Evolutionary conservation across 2,329 filamentous ascomycete genomes (phyloP).

Genomic region (Fusarium penzigii): DNA sequence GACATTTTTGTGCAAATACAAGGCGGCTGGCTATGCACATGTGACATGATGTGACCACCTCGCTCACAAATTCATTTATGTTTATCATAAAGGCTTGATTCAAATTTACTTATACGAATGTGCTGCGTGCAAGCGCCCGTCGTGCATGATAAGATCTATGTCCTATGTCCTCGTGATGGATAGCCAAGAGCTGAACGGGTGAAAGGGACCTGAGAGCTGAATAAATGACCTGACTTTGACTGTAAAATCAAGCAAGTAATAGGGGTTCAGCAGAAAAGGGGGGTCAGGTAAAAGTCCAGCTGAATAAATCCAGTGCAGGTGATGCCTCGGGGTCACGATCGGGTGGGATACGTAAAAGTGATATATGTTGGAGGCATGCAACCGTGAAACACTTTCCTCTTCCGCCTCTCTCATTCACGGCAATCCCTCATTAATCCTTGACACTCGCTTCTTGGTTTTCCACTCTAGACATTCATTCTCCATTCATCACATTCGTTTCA

Average conservation of each 20-base stretch:
- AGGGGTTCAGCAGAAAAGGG: not conserved
- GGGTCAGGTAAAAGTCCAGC: not conserved
- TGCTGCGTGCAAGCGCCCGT: slow-evolving; percentile 15
- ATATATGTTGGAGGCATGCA: slow-evolving; percentile 20
- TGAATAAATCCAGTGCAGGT: not conserved
- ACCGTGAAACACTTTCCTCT: slow-evolving; percentile 2
- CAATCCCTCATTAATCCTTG: slow-evolving; percentile 8
- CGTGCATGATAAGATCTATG: slow-evolving; percentile 16
- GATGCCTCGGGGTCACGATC: slow-evolving; percentile 1
- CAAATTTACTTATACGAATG: not conserved
- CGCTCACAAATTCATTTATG: not conserved
- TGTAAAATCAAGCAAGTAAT: slow-evolving; percentile 9
- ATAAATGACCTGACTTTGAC: slow-evolving; percentile 12
- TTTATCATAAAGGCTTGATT: slow-evolving; percentile 5
- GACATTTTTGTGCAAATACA: too few species aligned
- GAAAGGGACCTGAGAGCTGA: not conserved
- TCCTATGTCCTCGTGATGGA: slow-evolving; percentile 7
- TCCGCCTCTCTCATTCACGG: slow-evolving; percentile 8
- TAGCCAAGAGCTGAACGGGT: slow-evolving; percentile 10
- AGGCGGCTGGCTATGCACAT: not conserved
- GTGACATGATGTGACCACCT: slow-evolving; percentile 5
- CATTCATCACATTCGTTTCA: slow-evolving; percentile 1
- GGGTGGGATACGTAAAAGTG: not conserved
- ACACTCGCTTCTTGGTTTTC: slow-evolving; percentile 9
- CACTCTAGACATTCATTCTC: slow-evolving; percentile 8